Evolutionary conservation across 2,329 filamentous ascomycete genomes (phyloP).

Genomic region (Fusarium incarnatum): DNA sequence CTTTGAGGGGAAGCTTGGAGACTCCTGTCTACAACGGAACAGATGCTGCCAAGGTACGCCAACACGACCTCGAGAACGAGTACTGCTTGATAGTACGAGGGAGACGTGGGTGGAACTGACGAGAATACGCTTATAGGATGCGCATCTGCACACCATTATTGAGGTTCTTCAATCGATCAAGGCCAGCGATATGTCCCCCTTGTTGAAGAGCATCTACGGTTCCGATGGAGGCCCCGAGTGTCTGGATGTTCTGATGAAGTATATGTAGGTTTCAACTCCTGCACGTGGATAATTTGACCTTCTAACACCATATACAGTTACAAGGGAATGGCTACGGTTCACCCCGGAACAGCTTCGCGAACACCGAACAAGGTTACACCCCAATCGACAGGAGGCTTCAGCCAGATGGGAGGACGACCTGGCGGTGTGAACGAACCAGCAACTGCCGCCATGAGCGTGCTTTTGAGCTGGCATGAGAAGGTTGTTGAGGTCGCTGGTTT

Average conservation of each 20-base stretch:
- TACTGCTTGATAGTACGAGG: neutral
- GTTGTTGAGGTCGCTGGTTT: conserved; percentile 92
- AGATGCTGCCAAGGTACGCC: conserved; percentile 66
- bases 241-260: conserved; percentile 96
- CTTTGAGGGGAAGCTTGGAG: conserved; percentile 85
- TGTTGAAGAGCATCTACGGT: conserved; percentile 83
- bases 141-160: conserved; percentile 86
- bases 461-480: conserved; percentile 99
- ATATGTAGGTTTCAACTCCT: conserved; percentile 73
- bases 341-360: conserved; percentile 57
- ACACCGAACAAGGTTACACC: conserved; percentile 67
- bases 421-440: conserved; percentile 73
- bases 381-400: conserved; percentile 84
- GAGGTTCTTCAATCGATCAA: conserved; percentile 97
- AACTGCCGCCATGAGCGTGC: conserved; percentile 92
- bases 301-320: conserved; percentile 66
- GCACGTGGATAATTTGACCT: neutral
- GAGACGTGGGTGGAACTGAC: conserved; percentile 18
- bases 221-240: conserved; percentile 84
- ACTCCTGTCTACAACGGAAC: conserved; percentile 79
- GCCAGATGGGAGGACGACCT: conserved; percentile 74
- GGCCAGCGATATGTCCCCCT: conserved; percentile 92
- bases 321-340: conserved; percentile 81
- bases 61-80: neutral
- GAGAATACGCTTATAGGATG: conserved; percentile 66